These are phyloP conservation scores for Arthromyces matolae DNA, from an alignment of 768 basidiomycete species.

Conservation along the genomic window DNA sequence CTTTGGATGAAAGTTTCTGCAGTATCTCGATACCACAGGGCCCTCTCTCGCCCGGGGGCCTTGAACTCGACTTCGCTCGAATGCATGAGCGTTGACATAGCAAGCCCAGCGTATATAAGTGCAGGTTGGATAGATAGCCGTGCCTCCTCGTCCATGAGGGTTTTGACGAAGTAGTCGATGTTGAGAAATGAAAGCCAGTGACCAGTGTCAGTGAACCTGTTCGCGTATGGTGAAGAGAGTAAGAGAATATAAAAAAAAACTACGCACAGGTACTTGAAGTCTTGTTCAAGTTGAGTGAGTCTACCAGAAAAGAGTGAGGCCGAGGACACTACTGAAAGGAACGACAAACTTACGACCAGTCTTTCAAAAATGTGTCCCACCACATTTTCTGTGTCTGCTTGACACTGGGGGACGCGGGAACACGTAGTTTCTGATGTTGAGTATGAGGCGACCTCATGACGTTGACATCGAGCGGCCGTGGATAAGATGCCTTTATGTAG, in stretches of 20 bases:
- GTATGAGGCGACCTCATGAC: slow-evolving; percentile 30
- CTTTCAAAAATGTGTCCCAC: slow-evolving; percentile 40
- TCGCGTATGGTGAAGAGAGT: too few relatives aligned
- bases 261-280: slow-evolving; percentile 50
- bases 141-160: slow-evolving; percentile 47
- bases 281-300: slow-evolving; percentile 44
- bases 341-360: slow-evolving; percentile 32
- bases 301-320: slow-evolving; percentile 29
- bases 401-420: slow-evolving; percentile 30
- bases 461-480: slow-evolving; percentile 37
- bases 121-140: slow-evolving; percentile 64
- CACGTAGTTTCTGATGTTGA: slow-evolving; percentile 29
- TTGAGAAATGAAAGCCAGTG: slow-evolving; percentile 72
- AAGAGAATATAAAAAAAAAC: too few relatives aligned
- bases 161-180: slow-evolving; percentile 47
- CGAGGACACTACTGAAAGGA: neutral
- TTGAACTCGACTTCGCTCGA: slow-evolving; percentile 66
- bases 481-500: slow-evolving; percentile 34
- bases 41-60: slow-evolving; percentile 49
- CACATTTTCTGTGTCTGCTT: slow-evolving; percentile 36
- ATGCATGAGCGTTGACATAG: slow-evolving; percentile 67
- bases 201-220: slow-evolving; percentile 59
- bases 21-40: slow-evolving; percentile 51
- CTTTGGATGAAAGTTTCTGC: slow-evolving; percentile 53
- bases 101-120: slow-evolving; percentile 63